Conservation (phyloP, 1,139 yeast genomes). For the Blastobotrys raffinosifermentans region DNA sequence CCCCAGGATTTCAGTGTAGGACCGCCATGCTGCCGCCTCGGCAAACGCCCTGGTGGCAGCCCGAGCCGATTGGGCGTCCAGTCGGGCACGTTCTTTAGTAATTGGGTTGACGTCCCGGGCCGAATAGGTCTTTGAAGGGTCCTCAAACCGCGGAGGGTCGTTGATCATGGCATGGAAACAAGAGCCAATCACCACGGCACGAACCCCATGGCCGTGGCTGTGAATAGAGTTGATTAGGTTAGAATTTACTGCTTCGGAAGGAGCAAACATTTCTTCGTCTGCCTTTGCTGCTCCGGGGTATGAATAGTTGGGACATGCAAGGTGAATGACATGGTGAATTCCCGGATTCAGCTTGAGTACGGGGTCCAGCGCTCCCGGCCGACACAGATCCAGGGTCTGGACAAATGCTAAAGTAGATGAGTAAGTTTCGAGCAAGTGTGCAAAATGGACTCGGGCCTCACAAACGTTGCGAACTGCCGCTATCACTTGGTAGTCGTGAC, state of each 20-base stretch:
- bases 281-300: conserved; percentile 25
- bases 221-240: conserved; percentile 21
- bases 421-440: conserved; percentile 28
- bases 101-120: conserved; percentile 20
- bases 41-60: conserved; percentile 22
- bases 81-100: conserved; percentile 18
- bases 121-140: conserved; percentile 19
- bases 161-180: conserved; percentile 23
- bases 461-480: conserved; percentile 52
- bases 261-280: conserved; percentile 25
- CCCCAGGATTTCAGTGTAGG: conserved; percentile 15
- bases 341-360: conserved; percentile 43
- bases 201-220: conserved; percentile 17
- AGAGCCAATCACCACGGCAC: conserved; percentile 22
- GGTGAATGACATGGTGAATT: conserved; percentile 49
- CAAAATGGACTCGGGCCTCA: conserved; percentile 36
- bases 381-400: conserved; percentile 45
- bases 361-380: conserved; percentile 45
- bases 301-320: conserved; percentile 50
- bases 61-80: conserved; percentile 15
- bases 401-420: conserved; percentile 40
- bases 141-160: conserved; percentile 23
- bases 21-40: conserved; percentile 23
- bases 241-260: conserved; percentile 19
- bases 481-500: conserved; percentile 44